Evolutionary conservation across 177 flowering plant species (phyloP), one percentile per base, ranked within the genome.

Genomic region (Vitis hybrid): DNA sequence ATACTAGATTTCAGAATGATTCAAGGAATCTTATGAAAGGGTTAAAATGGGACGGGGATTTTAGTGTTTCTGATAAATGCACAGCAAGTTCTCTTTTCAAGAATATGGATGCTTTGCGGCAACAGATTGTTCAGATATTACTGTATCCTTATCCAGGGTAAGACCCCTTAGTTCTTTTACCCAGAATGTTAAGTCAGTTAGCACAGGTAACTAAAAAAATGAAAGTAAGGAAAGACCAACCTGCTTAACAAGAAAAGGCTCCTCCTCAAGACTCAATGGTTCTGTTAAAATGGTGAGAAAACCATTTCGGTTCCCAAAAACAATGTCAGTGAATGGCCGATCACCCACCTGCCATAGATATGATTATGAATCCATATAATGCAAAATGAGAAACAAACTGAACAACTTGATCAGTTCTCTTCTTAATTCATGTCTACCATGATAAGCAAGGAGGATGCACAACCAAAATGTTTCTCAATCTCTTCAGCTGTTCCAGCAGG

Each of bases 401-500:
- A 40, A 48, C 59, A n/a, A 19, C 24, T 15, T 54, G 56, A 61
- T 9, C 21, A 50, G 30, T 3, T 14, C 18, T 17, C 18, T 46
- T 19, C 10, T 46, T 15, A 61, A 59, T 27, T 27, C 32, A 60
- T 58, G 70, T 18, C 6, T 75, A 88, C 98, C 97, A 94, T 94
- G 52, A 94, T 81, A 70, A 91, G 89, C 21, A 71, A 74, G 1
- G 88, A 84, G 13, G 97, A 77, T 60, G 77, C 67, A 81, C 92
- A 94, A 32, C 91, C 90, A 73, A 94, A 92, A 71, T 91, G 87
- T 60, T 80, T 85, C 77, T 94, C 97, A 61, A 92, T 82, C 62
- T 94, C 97, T 72, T 87, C 93, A 72, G 91, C 88, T 49, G 86
- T 72, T 52, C 97, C 98, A 68, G 90, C 94, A 6, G 98, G 97